phyloP scores from a whole-genome alignment of 805 yeast species.

The Lipomyces lipofer region DNA sequence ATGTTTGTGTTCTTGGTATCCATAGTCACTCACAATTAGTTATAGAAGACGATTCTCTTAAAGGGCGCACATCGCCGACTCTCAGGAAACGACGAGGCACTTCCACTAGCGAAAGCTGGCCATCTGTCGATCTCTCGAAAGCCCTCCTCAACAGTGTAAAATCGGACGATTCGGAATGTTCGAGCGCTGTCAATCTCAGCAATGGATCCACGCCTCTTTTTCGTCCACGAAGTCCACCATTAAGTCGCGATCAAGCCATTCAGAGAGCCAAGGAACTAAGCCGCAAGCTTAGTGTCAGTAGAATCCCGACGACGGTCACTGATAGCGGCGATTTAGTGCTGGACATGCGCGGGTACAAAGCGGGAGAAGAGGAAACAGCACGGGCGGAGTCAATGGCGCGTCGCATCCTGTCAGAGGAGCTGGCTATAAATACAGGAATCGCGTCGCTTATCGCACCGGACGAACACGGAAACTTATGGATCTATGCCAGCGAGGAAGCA shows the following conservation, averaged over 20 bases:
- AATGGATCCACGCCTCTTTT: slow-evolving; percentile 25
- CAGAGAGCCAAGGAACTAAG: slow-evolving; percentile 66
- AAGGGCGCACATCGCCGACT: neutral
- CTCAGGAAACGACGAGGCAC: slow-evolving; percentile 5
- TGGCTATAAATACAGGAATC: slow-evolving; percentile 43
- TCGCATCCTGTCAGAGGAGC: slow-evolving; percentile 73
- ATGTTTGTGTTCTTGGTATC: no score
- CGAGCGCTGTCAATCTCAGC: slow-evolving; percentile 20
- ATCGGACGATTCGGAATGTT: slow-evolving; percentile 22
- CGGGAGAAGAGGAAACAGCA: slow-evolving; percentile 73
- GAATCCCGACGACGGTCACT: slow-evolving; percentile 81
- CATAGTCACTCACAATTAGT: no score
- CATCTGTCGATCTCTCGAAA: slow-evolving; percentile 27
- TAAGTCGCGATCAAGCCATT: slow-evolving; percentile 46
- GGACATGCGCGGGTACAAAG: slow-evolving; percentile 95
- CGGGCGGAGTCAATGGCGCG: slow-evolving; percentile 75
- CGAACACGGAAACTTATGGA: slow-evolving; percentile 40
- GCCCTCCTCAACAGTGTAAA: slow-evolving; percentile 18
- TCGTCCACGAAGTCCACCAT: slow-evolving; percentile 32
- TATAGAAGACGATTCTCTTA: slow-evolving; percentile 1
- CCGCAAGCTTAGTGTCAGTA: slow-evolving; percentile 51
- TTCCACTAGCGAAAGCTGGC: slow-evolving; percentile 22
- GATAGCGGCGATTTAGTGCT: slow-evolving; percentile 85
- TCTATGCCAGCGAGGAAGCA: slow-evolving; percentile 35
- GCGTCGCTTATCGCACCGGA: slow-evolving; percentile 39